Evolutionary conservation across 768 basidiomycete species (phyloP).

Genomic region (Termitomyces sp.): DNA sequence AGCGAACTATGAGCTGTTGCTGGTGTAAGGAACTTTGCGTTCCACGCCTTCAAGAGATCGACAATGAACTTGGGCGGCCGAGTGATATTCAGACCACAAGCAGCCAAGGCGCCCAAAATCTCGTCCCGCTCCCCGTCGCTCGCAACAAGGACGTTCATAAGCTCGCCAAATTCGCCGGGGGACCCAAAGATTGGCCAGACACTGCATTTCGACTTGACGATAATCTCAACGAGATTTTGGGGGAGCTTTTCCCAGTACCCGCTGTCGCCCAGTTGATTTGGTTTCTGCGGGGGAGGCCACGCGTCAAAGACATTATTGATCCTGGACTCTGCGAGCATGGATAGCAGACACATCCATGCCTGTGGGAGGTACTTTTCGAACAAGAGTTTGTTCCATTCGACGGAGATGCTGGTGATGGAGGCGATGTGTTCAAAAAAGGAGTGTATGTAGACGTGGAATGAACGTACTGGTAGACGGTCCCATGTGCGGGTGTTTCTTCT

Average conservation of each 20-base stretch:
- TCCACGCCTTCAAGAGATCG: constrained; percentile 16
- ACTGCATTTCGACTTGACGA: constrained; percentile 18
- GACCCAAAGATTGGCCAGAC: constrained; percentile 30
- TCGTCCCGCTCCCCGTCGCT: constrained; percentile 11
- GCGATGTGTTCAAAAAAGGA: no score
- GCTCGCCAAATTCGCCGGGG: constrained; percentile 1
- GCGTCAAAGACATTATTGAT: constrained; percentile 26
- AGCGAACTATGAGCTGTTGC: constrained; percentile 22
- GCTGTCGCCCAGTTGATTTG: constrained; percentile 29
- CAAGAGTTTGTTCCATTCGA: constrained; percentile 42
- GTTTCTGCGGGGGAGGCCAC: constrained; percentile 32
- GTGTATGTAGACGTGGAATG: no score
- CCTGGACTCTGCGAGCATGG: constrained; percentile 19
- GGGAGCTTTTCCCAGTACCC: constrained; percentile 33
- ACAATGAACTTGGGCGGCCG: constrained; percentile 30
- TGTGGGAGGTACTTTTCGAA: constrained; percentile 40
- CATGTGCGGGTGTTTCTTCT: constrained; percentile 28
- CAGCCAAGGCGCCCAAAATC: constrained; percentile 24
- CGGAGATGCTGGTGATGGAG: constrained; percentile 26
- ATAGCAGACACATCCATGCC: constrained; percentile 33
- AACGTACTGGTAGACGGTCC: constrained; percentile 36
- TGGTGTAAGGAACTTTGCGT: constrained; percentile 20
- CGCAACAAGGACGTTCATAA: constrained; percentile 21
- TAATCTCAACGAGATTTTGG: constrained; percentile 18
- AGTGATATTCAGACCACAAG: constrained; percentile 27